Evolutionary conservation across 768 basidiomycete genomes (phyloP), one percentile per base, ranked within the genome.

Genomic region (Candolleomyces eurysporus): DNA sequence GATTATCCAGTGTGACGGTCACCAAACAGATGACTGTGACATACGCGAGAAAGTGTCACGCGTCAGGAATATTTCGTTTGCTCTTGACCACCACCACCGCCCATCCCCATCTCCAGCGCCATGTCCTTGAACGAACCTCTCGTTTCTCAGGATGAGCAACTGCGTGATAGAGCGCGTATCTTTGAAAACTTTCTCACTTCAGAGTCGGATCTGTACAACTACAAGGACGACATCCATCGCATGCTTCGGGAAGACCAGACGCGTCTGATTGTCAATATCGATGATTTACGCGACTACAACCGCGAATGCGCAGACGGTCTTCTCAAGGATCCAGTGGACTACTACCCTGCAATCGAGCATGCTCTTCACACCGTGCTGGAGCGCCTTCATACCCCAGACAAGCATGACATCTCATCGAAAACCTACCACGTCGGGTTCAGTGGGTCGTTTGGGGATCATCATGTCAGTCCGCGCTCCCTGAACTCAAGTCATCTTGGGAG

Each of bases 371-470:
- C 84, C 54, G 80, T 94, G 60, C 85, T 96, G 55, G 79, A 89
- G 67, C 85, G 85, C 66, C 78, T 90, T 4, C 86, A 89, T 67
- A 91, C 94, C 68, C 75, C 81, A 16, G 84, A 89, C 50, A 95
- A 96, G 76, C 89, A 96, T 75, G 86, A 90, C 50, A 85, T 93
- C 60, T 81, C 86, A 39, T 87, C 84, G 61, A 96, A 90, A 71
- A 85, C 80, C 65, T 98, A 88, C 76, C 89, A 90, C 66, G 82
- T 98, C 60, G 97, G 96, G 22, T 88, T 98, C 73, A 90, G 91
- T 67, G 97, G 97, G 55, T 96, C 93, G 7, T 99, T 99, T 73
- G 97, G 97, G 49, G 96, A 98, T 75, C 93, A 98, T 74, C 96
- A 98, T 74, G 91, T 96, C 73, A 98, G 91, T 74, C 97, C 97